Percentiles rank a stretch among this genome's conserved stretches.
Evolutionary conservation across 495 filamentous ascomycete genomes (phyloP).

Genomic region (Penicillium bialowiezense): DNA sequence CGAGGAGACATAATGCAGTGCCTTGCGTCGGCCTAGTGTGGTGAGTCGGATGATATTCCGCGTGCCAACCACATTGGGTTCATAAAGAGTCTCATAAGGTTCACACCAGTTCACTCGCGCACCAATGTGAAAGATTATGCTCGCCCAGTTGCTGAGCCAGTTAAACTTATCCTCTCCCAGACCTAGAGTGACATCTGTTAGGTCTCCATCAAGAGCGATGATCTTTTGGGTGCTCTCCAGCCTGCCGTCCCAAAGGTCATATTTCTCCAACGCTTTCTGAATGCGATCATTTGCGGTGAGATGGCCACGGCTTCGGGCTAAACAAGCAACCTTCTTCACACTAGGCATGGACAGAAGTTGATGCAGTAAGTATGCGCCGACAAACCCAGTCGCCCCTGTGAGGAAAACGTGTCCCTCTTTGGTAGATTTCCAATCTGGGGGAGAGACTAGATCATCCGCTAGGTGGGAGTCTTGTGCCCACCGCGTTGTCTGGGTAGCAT

Average conservation of each 20-base stretch:
- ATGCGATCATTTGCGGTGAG: background rate
- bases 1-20: conserved; percentile 22
- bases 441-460: background rate
- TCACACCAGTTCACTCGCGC: conserved; percentile 22
- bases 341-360: background rate
- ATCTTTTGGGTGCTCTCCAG: background rate
- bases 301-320: conserved; percentile 1
- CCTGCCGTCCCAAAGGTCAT: conserved; percentile 3
- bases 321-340: conserved; percentile 13
- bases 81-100: conserved; percentile 15
- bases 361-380: conserved; percentile 8
- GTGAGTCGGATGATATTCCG: conserved; percentile 14
- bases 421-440: background rate
- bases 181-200: conserved; percentile 2
- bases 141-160: conserved; percentile 5
- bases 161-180: background rate
- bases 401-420: conserved; percentile 3
- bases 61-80: conserved; percentile 19
- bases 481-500: too few species aligned
- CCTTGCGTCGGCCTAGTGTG: conserved; percentile 9
- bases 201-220: conserved; percentile 11
- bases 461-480: background rate
- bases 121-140: conserved; percentile 18
- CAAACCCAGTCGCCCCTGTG: conserved; percentile 15
- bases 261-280: conserved; percentile 1